A percentile compares a stretch with the other conserved stretches of the same genome.
Conservation (phyloP, 495 filamentous ascomycete species). For the Filosporella fistucella region DNA sequence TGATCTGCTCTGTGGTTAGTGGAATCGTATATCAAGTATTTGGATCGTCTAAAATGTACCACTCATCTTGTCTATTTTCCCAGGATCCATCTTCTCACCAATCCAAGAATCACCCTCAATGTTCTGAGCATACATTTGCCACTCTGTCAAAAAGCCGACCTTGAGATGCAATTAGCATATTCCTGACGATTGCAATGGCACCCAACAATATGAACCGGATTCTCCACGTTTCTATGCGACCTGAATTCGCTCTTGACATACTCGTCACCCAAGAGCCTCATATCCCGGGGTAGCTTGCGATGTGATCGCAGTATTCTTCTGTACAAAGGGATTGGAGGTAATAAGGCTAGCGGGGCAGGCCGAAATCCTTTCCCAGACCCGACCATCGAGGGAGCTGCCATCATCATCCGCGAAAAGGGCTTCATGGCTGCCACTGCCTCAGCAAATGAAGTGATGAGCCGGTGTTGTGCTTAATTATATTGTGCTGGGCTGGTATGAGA, state of each 20-base stretch:
- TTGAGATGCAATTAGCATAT: slow-evolving; percentile 25
- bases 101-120: slow-evolving; percentile 82
- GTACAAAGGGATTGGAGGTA: slow-evolving; percentile 90
- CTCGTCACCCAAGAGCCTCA: slow-evolving; percentile 80
- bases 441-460: no score
- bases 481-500: no score
- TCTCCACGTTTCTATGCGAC: slow-evolving; percentile 75
- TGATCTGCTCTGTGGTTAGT: slow-evolving; percentile 55
- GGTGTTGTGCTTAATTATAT: no score
- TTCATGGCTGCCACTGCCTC: no score
- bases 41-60: slow-evolving; percentile 49
- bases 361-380: slow-evolving; percentile 16
- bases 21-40: slow-evolving; percentile 4
- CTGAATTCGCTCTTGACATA: slow-evolving; percentile 92
- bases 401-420: no score
- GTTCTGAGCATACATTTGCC: slow-evolving; percentile 91
- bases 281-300: slow-evolving; percentile 66
- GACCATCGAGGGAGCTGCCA: slow-evolving; percentile 14
- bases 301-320: slow-evolving; percentile 82
- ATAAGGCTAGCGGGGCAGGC: slow-evolving; percentile 65
- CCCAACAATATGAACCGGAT: slow-evolving; percentile 87
- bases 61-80: slow-evolving; percentile 89
- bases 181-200: neutral
- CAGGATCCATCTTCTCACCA: slow-evolving; percentile 70
- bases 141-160: slow-evolving; percentile 95